Evolutionary conservation across 805 yeast species (phyloP).

Genomic region (Schwanniomyces occidentalis): DNA sequence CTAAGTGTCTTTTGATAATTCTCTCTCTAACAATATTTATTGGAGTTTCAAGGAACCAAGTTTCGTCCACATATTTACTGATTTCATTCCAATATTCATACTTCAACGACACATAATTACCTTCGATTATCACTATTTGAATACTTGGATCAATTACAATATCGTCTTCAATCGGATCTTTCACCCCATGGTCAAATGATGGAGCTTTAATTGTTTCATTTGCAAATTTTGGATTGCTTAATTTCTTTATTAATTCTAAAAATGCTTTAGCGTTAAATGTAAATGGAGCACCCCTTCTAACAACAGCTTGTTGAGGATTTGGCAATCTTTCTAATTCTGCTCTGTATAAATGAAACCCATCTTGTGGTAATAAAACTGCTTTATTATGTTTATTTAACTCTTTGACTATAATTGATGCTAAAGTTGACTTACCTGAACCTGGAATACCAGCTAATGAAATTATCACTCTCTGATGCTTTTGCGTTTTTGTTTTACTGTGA

Average conservation of each 20-base stretch:
- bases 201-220: conserved; percentile 52
- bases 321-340: conserved; percentile 37
- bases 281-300: conserved; percentile 79
- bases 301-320: conserved; percentile 57
- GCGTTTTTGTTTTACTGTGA: conserved; percentile 2
- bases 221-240: conserved; percentile 12
- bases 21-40: conserved; percentile 50
- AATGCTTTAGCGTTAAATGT: conserved; percentile 68
- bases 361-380: conserved; percentile 35
- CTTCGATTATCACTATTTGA: conserved; percentile 69
- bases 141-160: conserved; percentile 46
- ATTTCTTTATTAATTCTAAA: conserved; percentile 20
- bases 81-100: conserved; percentile 62
- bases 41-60: conserved; percentile 54
- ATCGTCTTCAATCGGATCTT: conserved; percentile 68
- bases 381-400: conserved; percentile 15
- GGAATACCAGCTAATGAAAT: conserved; percentile 75
- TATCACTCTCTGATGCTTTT: conserved; percentile 38
- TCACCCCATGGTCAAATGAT: conserved; percentile 70
- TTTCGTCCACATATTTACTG: conserved; percentile 36
- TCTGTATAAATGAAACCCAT: conserved; percentile 41
- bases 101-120: conserved; percentile 64
- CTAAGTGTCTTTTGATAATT: conserved; percentile 65
- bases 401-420: conserved; percentile 48
- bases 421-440: conserved; percentile 82